phyloP scores from a whole-genome alignment of 2,329 filamentous ascomycete species.

The Arthrobotrys conoides region DNA sequence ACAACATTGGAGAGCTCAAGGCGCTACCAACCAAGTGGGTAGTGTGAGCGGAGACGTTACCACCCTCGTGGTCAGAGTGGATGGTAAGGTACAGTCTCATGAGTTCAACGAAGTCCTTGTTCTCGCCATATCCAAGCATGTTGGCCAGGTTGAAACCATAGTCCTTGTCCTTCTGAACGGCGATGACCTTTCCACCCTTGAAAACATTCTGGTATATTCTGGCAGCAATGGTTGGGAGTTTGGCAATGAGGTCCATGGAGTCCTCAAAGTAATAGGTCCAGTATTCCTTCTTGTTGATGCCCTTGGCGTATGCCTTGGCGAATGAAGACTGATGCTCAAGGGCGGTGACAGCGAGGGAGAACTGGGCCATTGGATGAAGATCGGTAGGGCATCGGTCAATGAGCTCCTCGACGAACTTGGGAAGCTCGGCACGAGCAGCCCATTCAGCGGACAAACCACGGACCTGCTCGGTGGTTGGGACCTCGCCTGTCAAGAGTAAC shows the following conservation, averaged over 20 bases:
- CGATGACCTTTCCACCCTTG: constrained; percentile 98
- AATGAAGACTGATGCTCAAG: constrained; percentile 99
- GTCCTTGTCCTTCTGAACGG: constrained; percentile 98
- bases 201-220: constrained; percentile 99
- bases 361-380: constrained; percentile 99
- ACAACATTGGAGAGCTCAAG: constrained; percentile 97
- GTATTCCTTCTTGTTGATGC: constrained; percentile 99
- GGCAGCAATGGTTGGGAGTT: constrained; percentile 96
- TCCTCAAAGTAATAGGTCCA: constrained; percentile 99
- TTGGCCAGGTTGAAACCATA: constrained; percentile 99
- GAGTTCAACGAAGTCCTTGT: constrained; percentile 97
- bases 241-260: constrained; percentile 99
- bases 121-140: constrained; percentile 95
- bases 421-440: constrained; percentile 96
- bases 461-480: constrained; percentile 97
- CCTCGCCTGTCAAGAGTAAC: constrained; percentile 98
- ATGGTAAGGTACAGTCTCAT: constrained; percentile 99
- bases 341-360: constrained; percentile 96
- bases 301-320: constrained; percentile 98
- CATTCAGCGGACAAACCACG: constrained; percentile 98
- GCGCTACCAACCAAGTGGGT: constrained; percentile 97
- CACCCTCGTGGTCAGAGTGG: constrained; percentile 99
- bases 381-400: constrained; percentile 99
- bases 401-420: constrained; percentile 98
- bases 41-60: constrained; percentile 98